phyloP scores from a whole-genome alignment of 352 stramenopile species.

The Plasmopara muralis region DNA sequence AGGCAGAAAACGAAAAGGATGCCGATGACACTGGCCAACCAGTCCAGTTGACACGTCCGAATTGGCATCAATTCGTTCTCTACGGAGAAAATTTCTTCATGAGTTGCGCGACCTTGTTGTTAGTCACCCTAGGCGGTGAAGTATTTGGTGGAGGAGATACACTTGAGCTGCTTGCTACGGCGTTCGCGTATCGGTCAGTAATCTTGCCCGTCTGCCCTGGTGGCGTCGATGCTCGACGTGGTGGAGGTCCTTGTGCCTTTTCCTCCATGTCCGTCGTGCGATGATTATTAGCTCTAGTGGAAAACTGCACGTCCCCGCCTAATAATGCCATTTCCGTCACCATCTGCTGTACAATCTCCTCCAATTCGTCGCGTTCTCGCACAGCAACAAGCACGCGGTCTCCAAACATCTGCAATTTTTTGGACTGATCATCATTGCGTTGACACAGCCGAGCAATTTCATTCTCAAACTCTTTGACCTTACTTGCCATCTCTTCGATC shows the following conservation, averaged over 20 bases:
- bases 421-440: constrained; percentile 55
- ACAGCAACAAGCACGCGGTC: constrained; percentile 35
- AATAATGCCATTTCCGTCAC: constrained; percentile 48
- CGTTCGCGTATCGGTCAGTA: constrained; percentile 43
- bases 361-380: constrained; percentile 50
- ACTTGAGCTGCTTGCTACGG: constrained; percentile 22
- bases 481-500: constrained; percentile 30
- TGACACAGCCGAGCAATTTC: constrained; percentile 39
- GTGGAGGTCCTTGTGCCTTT: constrained; percentile 9
- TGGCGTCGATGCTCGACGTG: constrained; percentile 2
- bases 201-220: constrained; percentile 26
- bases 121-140: constrained; percentile 14
- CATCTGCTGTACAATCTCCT: constrained; percentile 54
- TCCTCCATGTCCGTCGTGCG: constrained; percentile 24
- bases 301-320: constrained; percentile 16
- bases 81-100: constrained; percentile 62
- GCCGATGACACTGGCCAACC: neutral
- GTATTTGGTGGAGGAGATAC: constrained; percentile 8
- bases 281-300: constrained; percentile 7
- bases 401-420: constrained; percentile 43
- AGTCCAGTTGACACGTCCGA: neutral
- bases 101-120: constrained; percentile 53
- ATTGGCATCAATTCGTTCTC: no score
- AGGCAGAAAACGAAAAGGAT: neutral
- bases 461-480: constrained; percentile 46